Base-by-base conservation (phyloP, 345 rosid species). In the Cardamine resedifolia region DNA sequence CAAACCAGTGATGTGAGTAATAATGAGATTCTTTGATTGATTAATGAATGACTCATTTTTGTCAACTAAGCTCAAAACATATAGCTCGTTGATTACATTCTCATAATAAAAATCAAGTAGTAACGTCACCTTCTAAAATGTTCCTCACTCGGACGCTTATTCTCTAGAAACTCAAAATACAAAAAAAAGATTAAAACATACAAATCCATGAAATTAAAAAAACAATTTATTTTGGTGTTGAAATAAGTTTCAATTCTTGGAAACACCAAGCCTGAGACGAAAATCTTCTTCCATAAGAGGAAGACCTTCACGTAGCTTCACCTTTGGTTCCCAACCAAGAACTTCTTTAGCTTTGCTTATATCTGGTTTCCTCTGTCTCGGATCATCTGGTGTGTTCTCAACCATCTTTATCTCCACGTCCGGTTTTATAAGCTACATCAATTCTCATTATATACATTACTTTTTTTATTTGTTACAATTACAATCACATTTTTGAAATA, bases 231-330 rank as follows among this genome's bases (percentile, higher is more conserved):
- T 38, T 6, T 67, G 9, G 30, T 53, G 28, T 41, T 28, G 10
- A 31, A 6, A 31, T 31, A 31, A 31, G 34, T 6, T 8, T 88
- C 82, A 93, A 68, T 81, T 84, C 50, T 75, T 60, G 39, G 82
- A 52, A 24, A 86, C 84, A 0, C 83, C 85, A 44, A 94, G 97
- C 84, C 98, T 89, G 75, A 31, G 77, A 33, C 97, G 75, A 79
- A 94, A 91, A 83, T 94, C 98, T 6, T 85, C 91, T 84, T 94
- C 98, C 98, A 94, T 94, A 12, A 86, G 87, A 2, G 96, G 95
- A 78, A 91, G 97, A 6, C 97, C 97, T 44, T 94, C 95, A 0
- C 90, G 84, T 60, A 94, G 78, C 80, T 91, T 91, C 49, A 94
- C 79, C 80, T 79, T 91, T 6, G 98, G 96, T 77, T 91, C 92